Percentiles rank a stretch among this genome's conserved stretches.
Evolutionary conservation across 257 asterid genomes (phyloP).

Genomic region (Solanum appendiculatum): DNA sequence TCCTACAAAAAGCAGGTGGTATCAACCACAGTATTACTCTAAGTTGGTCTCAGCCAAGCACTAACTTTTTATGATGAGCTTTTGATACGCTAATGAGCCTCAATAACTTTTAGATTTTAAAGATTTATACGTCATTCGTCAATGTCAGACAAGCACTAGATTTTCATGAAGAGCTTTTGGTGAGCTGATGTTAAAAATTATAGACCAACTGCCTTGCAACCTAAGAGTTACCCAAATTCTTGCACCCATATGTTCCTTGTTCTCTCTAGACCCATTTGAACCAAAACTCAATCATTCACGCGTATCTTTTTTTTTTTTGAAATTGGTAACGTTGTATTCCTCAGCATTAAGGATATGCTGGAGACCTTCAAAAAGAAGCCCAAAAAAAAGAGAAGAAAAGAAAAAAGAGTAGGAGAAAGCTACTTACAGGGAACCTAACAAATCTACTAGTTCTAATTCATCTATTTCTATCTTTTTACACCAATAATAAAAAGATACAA

Average conservation of each 20-base stretch:
- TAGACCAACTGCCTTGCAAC: neutral
- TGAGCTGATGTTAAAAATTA: neutral
- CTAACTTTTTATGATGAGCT: neutral
- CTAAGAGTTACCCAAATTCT: neutral
- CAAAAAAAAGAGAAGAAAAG: no score
- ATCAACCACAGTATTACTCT: neutral
- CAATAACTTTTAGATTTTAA: neutral
- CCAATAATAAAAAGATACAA: no score
- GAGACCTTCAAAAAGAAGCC: no score
- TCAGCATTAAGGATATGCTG: no score
- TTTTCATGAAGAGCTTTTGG: neutral
- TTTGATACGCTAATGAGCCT: neutral
- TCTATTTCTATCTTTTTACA: no score
- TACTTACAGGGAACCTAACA: no score
- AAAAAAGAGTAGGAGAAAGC: no score
- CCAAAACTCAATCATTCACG: neutral
- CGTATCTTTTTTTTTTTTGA: no score
- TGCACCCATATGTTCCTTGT: neutral
- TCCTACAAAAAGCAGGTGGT: neutral
- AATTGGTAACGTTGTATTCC: no score
- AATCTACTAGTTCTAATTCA: no score
- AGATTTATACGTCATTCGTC: neutral
- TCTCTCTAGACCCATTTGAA: neutral
- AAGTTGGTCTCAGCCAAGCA: neutral
- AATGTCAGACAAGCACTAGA: neutral